These are phyloP conservation scores for Corchorus olitorius DNA, from an alignment of 345 rosid species.

Conservation along the genomic window DNA sequence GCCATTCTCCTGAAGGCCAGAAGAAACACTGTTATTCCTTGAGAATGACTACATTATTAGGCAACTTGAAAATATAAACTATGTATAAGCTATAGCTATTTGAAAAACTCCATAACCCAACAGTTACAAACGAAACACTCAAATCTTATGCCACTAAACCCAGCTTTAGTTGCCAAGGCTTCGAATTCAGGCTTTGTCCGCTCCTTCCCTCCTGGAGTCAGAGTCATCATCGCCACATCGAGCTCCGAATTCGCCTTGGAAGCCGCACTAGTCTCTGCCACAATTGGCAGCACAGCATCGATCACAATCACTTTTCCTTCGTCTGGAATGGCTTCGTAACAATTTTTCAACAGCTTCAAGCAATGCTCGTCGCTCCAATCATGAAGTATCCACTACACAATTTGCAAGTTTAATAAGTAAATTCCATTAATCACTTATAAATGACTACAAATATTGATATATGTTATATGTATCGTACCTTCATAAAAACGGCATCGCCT, in stretches of 20 bases:
- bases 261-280: background rate
- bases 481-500: constrained; percentile 28
- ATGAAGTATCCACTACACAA: constrained; percentile 45
- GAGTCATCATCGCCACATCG: constrained; percentile 14
- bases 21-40: too few relatives aligned
- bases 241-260: background rate
- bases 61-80: too few relatives aligned
- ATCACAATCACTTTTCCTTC: constrained; percentile 44
- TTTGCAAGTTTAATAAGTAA: background rate
- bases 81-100: background rate
- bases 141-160: background rate
- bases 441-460: background rate
- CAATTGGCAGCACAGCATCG: background rate
- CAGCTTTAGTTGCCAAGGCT: constrained; percentile 16
- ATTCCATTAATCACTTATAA: background rate
- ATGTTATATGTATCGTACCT: constrained; percentile 15
- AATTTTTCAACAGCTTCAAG: constrained; percentile 35
- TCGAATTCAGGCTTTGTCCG: constrained; percentile 2
- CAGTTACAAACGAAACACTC: background rate
- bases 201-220: constrained; percentile 1
- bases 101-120: constrained; percentile 21
- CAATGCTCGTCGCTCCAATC: constrained; percentile 51
- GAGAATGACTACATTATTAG: too few relatives aligned
- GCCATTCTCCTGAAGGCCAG: too few relatives aligned
- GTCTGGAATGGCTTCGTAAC: constrained; percentile 21